phyloP scores from a whole-genome alignment of 257 asterid genomes.

The Ilex asprella region DNA sequence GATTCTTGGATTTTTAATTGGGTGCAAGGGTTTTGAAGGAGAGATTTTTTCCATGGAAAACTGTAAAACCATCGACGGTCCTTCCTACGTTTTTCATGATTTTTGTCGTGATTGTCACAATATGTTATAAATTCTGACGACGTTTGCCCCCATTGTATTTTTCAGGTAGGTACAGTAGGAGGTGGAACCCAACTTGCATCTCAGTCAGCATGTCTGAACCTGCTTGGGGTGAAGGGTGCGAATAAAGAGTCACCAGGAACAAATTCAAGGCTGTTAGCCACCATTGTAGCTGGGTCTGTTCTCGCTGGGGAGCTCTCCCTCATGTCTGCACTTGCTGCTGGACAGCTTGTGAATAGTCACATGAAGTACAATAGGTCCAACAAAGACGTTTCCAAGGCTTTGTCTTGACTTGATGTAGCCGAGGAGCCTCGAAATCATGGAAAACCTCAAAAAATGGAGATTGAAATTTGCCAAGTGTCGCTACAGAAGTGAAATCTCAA shows the following conservation, averaged over 20 bases:
- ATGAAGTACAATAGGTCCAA: conserved; percentile 40
- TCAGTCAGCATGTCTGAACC: conserved; percentile 36
- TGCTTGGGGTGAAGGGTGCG: conserved; percentile 40
- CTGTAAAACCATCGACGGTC: no score
- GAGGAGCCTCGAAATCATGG: no score
- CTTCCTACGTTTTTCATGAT: no score
- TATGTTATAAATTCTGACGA: neutral
- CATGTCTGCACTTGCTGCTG: conserved; percentile 42
- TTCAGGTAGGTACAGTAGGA: conserved; percentile 33
- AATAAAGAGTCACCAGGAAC: conserved; percentile 32
- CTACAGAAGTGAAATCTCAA: no score
- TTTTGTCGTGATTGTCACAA: no score
- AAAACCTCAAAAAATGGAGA: no score
- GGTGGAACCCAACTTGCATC: conserved; percentile 42
- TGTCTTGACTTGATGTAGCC: neutral
- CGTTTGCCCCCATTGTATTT: neutral
- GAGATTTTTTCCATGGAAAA: no score
- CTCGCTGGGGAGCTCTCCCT: conserved; percentile 41
- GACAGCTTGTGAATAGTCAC: conserved; percentile 43
- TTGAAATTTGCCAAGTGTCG: no score
- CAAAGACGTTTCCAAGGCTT: conserved; percentile 14
- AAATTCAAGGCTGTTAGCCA: conserved; percentile 28
- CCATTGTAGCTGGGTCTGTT: conserved; percentile 36
- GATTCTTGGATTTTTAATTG: no score
- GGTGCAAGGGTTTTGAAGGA: no score